Percentiles rank a stretch among this genome's conserved stretches.
These are phyloP conservation scores for Abrus pulchellus DNA, from an alignment of 306 rosid species.

Conservation along the genomic window DNA sequence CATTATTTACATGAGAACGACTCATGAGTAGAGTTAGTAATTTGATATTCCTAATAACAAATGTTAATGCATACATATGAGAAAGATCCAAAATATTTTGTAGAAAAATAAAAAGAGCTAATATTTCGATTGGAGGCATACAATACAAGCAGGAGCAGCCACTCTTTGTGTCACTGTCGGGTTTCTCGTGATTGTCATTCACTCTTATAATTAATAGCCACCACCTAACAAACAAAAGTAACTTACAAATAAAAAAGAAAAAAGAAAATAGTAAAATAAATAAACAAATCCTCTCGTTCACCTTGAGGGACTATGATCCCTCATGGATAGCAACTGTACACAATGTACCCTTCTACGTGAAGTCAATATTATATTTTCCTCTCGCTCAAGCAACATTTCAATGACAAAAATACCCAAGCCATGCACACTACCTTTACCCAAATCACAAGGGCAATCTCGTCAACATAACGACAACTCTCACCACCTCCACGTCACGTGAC, in stretches of 20 bases:
- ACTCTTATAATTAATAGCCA: constrained; percentile 49
- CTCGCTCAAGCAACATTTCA: constrained; percentile 27
- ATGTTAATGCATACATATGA: too few relatives aligned
- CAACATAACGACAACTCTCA: neutral
- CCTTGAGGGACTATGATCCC: constrained; percentile 40
- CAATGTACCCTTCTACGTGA: constrained; percentile 62
- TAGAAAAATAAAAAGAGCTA: neutral
- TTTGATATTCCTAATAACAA: too few relatives aligned
- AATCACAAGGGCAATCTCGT: constrained; percentile 20
- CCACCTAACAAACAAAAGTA: constrained; percentile 56
- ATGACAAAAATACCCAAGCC: constrained; percentile 52
- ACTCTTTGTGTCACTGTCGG: constrained; percentile 48
- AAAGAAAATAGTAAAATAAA: neutral
- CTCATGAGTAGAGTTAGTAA: too few relatives aligned
- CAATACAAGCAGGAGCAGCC: constrained; percentile 35
- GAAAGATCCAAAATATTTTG: too few relatives aligned
- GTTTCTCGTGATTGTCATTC: constrained; percentile 76
- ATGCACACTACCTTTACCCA: constrained; percentile 1
- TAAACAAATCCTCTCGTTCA: constrained; percentile 39
- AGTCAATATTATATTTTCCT: constrained; percentile 50
- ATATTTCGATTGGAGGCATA: constrained; percentile 38
- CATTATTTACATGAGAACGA: too few relatives aligned
- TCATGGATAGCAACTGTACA: constrained; percentile 51
- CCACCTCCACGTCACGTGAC: constrained; percentile 42
- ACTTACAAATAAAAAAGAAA: neutral